A percentile compares a stretch with the other conserved stretches of the same genome.
phyloP scores from a whole-genome alignment of 163 green algal genomes.

The Scenedesmus sp. region DNA sequence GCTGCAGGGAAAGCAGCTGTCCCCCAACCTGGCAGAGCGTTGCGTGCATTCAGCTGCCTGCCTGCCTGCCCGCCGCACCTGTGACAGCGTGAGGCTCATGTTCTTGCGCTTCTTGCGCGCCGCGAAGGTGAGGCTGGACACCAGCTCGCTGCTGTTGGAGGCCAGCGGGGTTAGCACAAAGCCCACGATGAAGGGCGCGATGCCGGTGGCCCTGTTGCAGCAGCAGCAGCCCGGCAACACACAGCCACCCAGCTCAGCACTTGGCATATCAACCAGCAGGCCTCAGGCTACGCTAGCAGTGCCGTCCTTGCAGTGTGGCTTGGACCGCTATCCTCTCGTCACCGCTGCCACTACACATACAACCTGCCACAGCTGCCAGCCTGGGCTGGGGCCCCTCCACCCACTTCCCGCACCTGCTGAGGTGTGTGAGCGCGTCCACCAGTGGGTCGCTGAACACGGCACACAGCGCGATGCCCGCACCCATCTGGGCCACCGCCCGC shows the following conservation, averaged over 20 bases:
- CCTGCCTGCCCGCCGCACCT: conserved; percentile 45
- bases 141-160: conserved; percentile 74
- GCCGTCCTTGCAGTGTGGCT: too few species aligned
- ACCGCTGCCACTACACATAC: too few species aligned
- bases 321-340: too few species aligned
- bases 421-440: conserved; percentile 63
- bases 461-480: conserved; percentile 53
- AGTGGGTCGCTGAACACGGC: conserved; percentile 65
- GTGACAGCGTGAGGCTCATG: conserved; percentile 74
- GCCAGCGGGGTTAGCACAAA: conserved; percentile 81
- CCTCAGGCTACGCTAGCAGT: background rate
- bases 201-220: conserved; percentile 53
- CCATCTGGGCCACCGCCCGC: conserved; percentile 49
- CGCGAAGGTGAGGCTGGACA: conserved; percentile 75
- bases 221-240: background rate
- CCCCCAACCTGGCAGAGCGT: background rate
- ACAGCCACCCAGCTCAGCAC: background rate
- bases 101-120: conserved; percentile 66
- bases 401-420: conserved; percentile 44
- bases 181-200: conserved; percentile 77
- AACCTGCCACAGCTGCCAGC: background rate
- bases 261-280: background rate
- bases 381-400: background rate
- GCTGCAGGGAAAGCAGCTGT: too few species aligned
- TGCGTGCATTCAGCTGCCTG: background rate